phyloP scores from a whole-genome alignment of 495 filamentous ascomycete species.

The Amniculicola lignicola region DNA sequence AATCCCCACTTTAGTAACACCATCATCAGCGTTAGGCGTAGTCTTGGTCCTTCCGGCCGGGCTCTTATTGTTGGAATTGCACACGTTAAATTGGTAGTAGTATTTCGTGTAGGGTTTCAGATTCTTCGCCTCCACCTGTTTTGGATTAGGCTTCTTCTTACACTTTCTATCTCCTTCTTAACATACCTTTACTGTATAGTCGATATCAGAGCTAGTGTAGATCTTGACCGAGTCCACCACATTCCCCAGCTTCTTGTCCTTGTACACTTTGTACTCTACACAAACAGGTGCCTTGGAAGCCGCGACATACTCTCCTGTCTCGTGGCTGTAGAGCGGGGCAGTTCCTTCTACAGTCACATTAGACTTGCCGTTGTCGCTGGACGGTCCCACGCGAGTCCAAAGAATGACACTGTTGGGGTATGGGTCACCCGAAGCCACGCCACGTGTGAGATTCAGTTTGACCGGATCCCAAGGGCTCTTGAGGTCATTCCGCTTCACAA shows the following conservation, averaged over 20 bases:
- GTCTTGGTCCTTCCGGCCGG: conserved; percentile 45
- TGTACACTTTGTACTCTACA: conserved; percentile 53
- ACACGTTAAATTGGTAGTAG: conserved; percentile 48
- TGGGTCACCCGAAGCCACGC: conserved; percentile 68
- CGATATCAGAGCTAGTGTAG: conserved; percentile 64
- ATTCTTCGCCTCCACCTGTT: conserved; percentile 56
- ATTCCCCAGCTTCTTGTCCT: conserved; percentile 37
- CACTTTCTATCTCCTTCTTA: neutral
- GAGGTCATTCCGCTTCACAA: conserved; percentile 46
- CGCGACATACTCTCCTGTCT: conserved; percentile 50
- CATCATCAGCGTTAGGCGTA: conserved; percentile 37
- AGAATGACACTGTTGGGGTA: conserved; percentile 62
- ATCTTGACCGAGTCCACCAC: conserved; percentile 50
- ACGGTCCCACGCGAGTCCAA: conserved; percentile 65
- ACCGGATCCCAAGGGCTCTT: conserved; percentile 45
- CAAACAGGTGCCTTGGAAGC: conserved; percentile 59
- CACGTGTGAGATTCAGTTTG: conserved; percentile 62
- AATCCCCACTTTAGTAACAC: conserved; percentile 37
- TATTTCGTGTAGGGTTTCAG: conserved; percentile 58
- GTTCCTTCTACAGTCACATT: conserved; percentile 55
- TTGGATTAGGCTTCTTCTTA: neutral
- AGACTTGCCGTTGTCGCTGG: conserved; percentile 51
- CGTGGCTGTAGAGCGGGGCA: conserved; percentile 57
- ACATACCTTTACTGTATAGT: conserved; percentile 64
- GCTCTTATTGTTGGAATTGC: conserved; percentile 39